Conservation (phyloP, 257 asterid genomes). For the Rauvolfia tetraphylla region DNA sequence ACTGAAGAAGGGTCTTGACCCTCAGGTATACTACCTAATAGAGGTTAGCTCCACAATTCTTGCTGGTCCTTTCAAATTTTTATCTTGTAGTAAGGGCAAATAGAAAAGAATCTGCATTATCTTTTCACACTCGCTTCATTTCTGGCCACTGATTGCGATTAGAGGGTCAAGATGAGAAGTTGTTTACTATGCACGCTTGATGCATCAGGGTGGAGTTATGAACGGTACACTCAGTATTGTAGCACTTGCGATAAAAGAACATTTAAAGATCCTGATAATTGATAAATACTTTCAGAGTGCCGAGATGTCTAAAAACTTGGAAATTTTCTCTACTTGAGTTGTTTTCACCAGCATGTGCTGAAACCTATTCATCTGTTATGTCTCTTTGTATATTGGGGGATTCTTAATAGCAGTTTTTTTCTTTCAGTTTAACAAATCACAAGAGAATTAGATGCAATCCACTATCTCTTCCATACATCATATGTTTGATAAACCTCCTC, state of each 20-base stretch:
- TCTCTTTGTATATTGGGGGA: not conserved
- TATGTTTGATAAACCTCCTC: not conserved
- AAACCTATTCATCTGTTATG: not conserved
- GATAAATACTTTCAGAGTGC: not conserved
- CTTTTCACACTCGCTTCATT: too few relatives aligned
- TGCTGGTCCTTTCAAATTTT: not conserved
- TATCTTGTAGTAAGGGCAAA: not conserved
- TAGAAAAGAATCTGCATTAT: not conserved
- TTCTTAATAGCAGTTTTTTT: not conserved
- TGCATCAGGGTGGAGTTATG: not conserved
- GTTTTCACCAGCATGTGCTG: not conserved
- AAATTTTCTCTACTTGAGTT: too few relatives aligned
- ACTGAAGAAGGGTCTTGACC: not conserved
- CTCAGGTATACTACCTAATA: not conserved
- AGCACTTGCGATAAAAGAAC: not conserved
- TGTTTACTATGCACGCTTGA: not conserved
- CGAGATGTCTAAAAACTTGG: not conserved
- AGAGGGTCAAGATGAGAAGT: not conserved
- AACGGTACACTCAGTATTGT: not conserved
- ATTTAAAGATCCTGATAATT: not conserved
- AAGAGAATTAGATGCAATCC: not conserved
- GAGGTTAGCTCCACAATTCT: not conserved
- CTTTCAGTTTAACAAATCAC: not conserved
- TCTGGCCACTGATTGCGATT: not conserved
- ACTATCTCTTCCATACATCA: not conserved